Percentiles rank a stretch among this genome's conserved stretches.
These are phyloP conservation scores for Anthostomella pinea DNA, from an alignment of 2,329 filamentous ascomycete genomes.

Conservation along the genomic window DNA sequence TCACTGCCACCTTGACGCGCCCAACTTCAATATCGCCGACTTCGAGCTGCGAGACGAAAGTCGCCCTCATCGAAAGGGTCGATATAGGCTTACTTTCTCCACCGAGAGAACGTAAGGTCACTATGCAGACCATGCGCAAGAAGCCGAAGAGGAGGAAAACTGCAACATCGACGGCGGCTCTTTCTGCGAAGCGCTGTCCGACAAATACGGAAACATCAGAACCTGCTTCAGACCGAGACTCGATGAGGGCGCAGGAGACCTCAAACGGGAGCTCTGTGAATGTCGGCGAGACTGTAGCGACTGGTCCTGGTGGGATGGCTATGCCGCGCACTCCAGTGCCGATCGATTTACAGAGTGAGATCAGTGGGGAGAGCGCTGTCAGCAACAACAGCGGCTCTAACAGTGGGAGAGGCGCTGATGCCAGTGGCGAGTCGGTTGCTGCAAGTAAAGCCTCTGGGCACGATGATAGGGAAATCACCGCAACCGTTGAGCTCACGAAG, in stretches of 20 bases:
- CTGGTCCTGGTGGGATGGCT: slow-evolving; percentile 31
- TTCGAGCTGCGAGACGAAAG: slow-evolving; percentile 74
- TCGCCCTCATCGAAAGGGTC: slow-evolving; percentile 76
- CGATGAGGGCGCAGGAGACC: slow-evolving; percentile 35
- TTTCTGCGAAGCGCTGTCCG: slow-evolving; percentile 25
- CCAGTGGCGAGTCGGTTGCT: slow-evolving; percentile 47
- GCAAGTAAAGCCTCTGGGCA: slow-evolving; percentile 50
- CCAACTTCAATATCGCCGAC: slow-evolving; percentile 83
- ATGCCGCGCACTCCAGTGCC: slow-evolving; percentile 38
- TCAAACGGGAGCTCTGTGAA: slow-evolving; percentile 40
- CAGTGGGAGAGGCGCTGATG: slow-evolving; percentile 43
- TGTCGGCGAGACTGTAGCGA: slow-evolving; percentile 36
- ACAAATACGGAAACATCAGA: slow-evolving; percentile 42
- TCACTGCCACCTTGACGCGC: slow-evolving; percentile 85
- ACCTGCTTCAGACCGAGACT: slow-evolving; percentile 36
- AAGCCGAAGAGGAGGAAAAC: slow-evolving; percentile 62
- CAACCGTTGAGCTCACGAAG: slow-evolving; percentile 77
- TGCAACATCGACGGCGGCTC: slow-evolving; percentile 41
- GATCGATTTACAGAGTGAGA: slow-evolving; percentile 54
- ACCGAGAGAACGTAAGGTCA: slow-evolving; percentile 79
- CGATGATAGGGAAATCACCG: slow-evolving; percentile 78
- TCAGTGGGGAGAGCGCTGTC: slow-evolving; percentile 66
- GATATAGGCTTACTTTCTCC: slow-evolving; percentile 74
- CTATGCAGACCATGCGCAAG: slow-evolving; percentile 80
- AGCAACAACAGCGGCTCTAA: slow-evolving; percentile 65